Evolutionary conservation across 305 asterid genomes (phyloP), one percentile per base, ranked within the genome.

Genomic region (Fraxinus baroniana): DNA sequence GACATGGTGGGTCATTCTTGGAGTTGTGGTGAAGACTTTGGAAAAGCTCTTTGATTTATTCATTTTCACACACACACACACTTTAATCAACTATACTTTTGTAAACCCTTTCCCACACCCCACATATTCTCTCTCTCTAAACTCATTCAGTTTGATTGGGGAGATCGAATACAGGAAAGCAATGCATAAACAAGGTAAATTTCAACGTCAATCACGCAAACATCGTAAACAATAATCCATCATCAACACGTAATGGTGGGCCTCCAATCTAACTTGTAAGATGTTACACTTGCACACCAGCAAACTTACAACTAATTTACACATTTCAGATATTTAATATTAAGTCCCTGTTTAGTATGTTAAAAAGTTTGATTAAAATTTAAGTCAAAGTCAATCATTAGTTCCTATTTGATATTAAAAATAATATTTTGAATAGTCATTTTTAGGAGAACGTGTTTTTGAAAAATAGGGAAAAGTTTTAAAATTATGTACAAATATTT

Each of bases 121-220:
- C 49, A 39, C 46, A 8, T 28, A 1, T 28, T 39, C 30, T 73
- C 12, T 70, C 13, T 77, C 74, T 73, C 72, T 30, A 85, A 89
- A 87, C 89, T 90, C 91, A 90, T 79, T 91, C 89, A 92, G 97
- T 91, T 91, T 88, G 95, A 92, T 85, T 85, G 91, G 85, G 76
- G 79, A 91, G 91, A 90, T 94, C 97, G 89, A 82, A 84, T 77
- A 37, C 77, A 83, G 49, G 86, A 91, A 90, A 92, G 81, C 80
- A 77, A 86, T 76, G 79, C 83, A 82, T 70, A 89, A 85, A 84
- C 88, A 80, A 81, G 84, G 80, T 82, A 79, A 87, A 87, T 82
- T 87, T 93, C 91, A 91, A 93, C 97, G 97, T 92, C 93, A 93
- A 94, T 93, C 97, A 93, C 98, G 97, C 98, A 94, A 91, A 90